Percentiles rank a stretch among this genome's conserved stretches.
Evolutionary conservation across 2,329 filamentous ascomycete genomes (phyloP).

Genomic region (Neocucurbitaria cava): DNA sequence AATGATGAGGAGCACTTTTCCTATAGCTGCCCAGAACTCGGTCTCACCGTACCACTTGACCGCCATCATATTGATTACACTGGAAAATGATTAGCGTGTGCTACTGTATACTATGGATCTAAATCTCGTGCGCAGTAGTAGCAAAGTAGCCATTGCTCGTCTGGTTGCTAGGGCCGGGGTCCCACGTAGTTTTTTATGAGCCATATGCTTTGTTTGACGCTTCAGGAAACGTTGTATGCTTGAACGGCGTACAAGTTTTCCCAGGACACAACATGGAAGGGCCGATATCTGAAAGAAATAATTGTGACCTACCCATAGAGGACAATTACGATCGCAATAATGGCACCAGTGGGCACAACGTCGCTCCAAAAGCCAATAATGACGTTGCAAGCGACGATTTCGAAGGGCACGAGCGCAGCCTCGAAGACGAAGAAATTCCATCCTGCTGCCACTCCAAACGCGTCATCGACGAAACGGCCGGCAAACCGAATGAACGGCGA

Average conservation of each 20-base stretch:
- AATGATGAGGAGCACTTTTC: slow-evolving; percentile 57
- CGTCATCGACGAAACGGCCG: slow-evolving; percentile 76
- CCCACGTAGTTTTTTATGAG: too few relatives aligned
- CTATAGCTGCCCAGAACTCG: slow-evolving; percentile 77
- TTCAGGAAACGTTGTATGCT: too few relatives aligned
- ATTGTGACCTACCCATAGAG: slow-evolving; percentile 62
- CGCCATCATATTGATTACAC: slow-evolving; percentile 71
- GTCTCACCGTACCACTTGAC: slow-evolving; percentile 58
- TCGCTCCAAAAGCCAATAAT: slow-evolving; percentile 59
- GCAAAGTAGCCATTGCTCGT: too few relatives aligned
- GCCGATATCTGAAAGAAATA: neutral
- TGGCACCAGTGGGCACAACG: slow-evolving; percentile 64
- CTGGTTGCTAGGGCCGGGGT: too few relatives aligned
- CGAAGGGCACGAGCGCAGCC: slow-evolving; percentile 71
- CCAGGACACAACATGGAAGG: too few relatives aligned
- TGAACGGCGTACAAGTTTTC: too few relatives aligned
- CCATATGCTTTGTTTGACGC: too few relatives aligned
- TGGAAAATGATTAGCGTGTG: slow-evolving; percentile 25
- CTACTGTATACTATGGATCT: neutral
- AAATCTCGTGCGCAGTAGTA: too few relatives aligned
- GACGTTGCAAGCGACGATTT: slow-evolving; percentile 61
- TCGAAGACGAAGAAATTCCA: slow-evolving; percentile 79
- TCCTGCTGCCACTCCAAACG: slow-evolving; percentile 74
- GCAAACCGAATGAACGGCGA: slow-evolving; percentile 82
- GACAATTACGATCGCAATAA: slow-evolving; percentile 67